phyloP scores from a whole-genome alignment of 306 rosid species.

The Psophocarpus tetragonolobus region DNA sequence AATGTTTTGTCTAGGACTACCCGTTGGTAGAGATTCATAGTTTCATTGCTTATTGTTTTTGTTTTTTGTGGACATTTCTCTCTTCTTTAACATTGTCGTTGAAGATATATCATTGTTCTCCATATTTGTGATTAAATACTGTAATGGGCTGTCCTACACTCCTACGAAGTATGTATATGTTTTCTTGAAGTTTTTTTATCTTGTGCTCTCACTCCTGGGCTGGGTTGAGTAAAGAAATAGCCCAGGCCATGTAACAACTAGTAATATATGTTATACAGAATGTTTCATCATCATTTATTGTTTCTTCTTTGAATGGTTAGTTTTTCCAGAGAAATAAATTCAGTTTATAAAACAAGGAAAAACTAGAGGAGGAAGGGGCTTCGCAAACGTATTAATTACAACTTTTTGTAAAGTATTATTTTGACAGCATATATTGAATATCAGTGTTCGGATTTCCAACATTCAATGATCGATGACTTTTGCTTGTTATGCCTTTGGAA shows the following conservation, averaged over 20 bases:
- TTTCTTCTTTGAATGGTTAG: conserved; percentile 6
- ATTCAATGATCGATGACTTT: background rate
- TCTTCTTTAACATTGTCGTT: background rate
- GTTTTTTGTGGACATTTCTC: background rate
- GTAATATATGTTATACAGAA: background rate
- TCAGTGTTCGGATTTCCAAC: background rate
- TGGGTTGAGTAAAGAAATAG: conserved; percentile 6
- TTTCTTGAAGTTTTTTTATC: background rate
- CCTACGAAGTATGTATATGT: background rate
- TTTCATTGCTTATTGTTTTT: background rate
- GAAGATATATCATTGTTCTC: conserved; percentile 11
- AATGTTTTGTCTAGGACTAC: background rate
- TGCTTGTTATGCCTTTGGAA: conserved; percentile 27
- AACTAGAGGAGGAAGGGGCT: background rate
- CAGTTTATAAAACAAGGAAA: background rate
- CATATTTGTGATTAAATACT: background rate
- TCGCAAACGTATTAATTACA: background rate
- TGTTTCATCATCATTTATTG: background rate
- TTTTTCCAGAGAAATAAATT: background rate
- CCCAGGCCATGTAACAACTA: background rate
- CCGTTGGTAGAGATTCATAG: background rate
- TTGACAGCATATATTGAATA: background rate
- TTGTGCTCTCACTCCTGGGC: background rate
- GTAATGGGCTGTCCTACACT: background rate
- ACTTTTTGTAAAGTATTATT: background rate